Evolutionary conservation across 176 grass and related monocot species (phyloP).

Genomic region (Aegilops longissima): DNA sequence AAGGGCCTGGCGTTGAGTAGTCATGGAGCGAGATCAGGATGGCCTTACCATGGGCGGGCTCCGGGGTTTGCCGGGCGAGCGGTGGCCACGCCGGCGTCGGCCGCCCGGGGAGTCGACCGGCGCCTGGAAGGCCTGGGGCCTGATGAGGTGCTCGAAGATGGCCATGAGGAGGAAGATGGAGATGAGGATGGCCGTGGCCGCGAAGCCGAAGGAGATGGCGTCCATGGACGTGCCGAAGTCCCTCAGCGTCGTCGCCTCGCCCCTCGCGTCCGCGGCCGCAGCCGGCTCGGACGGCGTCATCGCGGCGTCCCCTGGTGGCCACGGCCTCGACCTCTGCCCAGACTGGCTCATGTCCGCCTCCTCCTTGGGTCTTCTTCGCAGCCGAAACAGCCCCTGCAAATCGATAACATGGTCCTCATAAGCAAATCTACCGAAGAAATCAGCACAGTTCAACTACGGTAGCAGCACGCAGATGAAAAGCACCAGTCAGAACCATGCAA

Average conservation of each 20-base stretch:
- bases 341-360: constrained; percentile 50
- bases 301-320: constrained; percentile 50
- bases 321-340: constrained; percentile 56
- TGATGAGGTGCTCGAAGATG: constrained; percentile 97
- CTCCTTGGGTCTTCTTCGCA: background rate
- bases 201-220: constrained; percentile 92
- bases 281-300: constrained; percentile 33
- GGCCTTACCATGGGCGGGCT: constrained; percentile 38
- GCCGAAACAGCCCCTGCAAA: constrained; percentile 2
- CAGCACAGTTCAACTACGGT: background rate
- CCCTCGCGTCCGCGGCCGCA: constrained; percentile 29
- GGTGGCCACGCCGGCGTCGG: background rate
- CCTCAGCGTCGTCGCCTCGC: constrained; percentile 48
- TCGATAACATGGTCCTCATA: background rate
- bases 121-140: constrained; percentile 52
- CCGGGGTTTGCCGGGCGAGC: constrained; percentile 47
- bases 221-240: constrained; percentile 93
- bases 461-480: background rate
- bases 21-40: background rate
- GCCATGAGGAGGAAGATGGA: constrained; percentile 99
- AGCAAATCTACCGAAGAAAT: background rate
- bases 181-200: constrained; percentile 87
- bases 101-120: constrained; percentile 22
- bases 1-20: background rate
- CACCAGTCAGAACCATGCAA: background rate